A percentile compares a stretch with the other conserved stretches of the same genome.
phyloP scores from a whole-genome alignment of 257 asterid genomes.

The Primulina tabacum region DNA sequence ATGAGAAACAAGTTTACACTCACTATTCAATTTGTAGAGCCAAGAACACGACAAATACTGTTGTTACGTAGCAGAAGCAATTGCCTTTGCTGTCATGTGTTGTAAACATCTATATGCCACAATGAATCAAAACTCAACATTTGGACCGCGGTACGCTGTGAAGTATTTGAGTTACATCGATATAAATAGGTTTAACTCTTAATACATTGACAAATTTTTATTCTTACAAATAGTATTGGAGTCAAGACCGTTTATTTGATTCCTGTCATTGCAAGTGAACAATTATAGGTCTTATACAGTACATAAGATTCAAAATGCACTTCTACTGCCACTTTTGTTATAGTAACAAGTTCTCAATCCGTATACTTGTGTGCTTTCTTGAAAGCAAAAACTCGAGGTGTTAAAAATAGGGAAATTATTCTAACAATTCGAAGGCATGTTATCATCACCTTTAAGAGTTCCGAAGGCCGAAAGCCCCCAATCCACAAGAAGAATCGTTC shows the following conservation, averaged over 20 bases:
- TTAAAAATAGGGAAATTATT: neutral
- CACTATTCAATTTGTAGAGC: neutral
- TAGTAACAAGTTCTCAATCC: neutral
- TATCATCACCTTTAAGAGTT: conserved; percentile 62
- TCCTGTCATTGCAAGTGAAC: neutral
- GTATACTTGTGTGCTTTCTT: neutral
- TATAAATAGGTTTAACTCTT: no score
- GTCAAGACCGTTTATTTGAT: neutral
- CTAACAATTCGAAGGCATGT: neutral
- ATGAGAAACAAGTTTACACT: conserved; percentile 7
- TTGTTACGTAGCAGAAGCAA: neutral
- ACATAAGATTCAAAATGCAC: neutral
- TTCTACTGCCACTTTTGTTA: neutral
- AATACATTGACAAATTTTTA: no score
- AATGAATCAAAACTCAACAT: neutral
- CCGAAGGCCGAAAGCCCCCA: conserved; percentile 90
- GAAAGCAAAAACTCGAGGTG: neutral
- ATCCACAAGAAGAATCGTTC: conserved; percentile 94
- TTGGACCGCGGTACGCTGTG: no score
- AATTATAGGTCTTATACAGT: neutral
- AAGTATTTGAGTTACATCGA: no score
- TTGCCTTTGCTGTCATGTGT: neutral
- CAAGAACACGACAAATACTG: neutral
- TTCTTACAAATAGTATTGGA: neutral
- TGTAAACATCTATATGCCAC: neutral